These are phyloP conservation scores for Phaffia tasmanica DNA, from an alignment of 768 basidiomycete genomes.

Conservation along the genomic window DNA sequence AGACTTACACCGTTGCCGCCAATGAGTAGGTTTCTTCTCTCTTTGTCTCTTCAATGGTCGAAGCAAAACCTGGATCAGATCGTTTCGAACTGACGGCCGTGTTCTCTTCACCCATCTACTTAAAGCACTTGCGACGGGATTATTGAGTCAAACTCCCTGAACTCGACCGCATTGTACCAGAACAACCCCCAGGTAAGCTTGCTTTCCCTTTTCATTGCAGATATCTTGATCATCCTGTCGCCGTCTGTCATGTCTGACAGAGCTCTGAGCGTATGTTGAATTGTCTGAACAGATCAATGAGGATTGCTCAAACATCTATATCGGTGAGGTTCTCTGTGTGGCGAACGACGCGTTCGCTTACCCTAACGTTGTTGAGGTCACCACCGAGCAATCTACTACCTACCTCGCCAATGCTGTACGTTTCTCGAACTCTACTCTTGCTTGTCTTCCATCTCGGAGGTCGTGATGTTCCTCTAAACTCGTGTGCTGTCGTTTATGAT, in stretches of 20 bases:
- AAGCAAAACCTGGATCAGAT: no score
- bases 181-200: conserved; percentile 60
- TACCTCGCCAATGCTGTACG: conserved; percentile 19
- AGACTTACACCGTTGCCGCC: conserved; percentile 48
- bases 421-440: not conserved
- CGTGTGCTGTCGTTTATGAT: not conserved
- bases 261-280: not conserved
- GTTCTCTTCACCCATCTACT: no score
- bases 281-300: conserved; percentile 40
- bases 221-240: no score
- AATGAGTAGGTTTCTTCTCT: conserved; percentile 41
- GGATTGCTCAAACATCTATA: conserved; percentile 51
- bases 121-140: conserved; percentile 48
- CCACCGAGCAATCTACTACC: conserved; percentile 27
- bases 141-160: conserved; percentile 41
- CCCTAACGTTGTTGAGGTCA: conserved; percentile 35
- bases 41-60: not conserved
- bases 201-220: no score
- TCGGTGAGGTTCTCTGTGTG: conserved; percentile 62
- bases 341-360: conserved; percentile 43
- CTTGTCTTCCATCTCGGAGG: no score
- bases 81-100: not conserved
- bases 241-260: not conserved
- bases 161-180: conserved; percentile 46
- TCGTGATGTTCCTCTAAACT: no score